phyloP scores from a whole-genome alignment of 2,329 filamentous ascomycete species.

The Aspergillus novoparasiticus region DNA sequence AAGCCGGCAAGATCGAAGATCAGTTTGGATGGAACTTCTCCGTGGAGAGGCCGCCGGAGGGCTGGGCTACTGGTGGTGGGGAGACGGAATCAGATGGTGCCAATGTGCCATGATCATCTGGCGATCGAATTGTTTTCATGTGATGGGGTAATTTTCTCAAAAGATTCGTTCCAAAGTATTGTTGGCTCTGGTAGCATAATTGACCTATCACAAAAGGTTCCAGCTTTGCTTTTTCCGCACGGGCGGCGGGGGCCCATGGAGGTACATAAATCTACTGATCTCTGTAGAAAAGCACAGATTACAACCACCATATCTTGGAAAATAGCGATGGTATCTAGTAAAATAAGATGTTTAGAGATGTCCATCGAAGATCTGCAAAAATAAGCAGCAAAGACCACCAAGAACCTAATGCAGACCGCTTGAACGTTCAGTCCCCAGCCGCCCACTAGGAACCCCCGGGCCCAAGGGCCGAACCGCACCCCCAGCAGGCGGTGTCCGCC shows the following conservation, averaged over 20 bases:
- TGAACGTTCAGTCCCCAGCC: too few relatives aligned
- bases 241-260: neutral
- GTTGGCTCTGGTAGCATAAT: neutral
- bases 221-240: neutral
- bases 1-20: slow-evolving; percentile 78
- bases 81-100: slow-evolving; percentile 24
- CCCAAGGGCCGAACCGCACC: neutral
- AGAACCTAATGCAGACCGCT: too few relatives aligned
- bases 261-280: neutral
- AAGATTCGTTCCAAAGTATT: neutral
- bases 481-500: neutral
- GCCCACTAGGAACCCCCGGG: too few relatives aligned
- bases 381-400: neutral
- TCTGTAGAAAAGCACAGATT: neutral
- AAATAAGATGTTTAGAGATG: neutral
- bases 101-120: slow-evolving; percentile 28
- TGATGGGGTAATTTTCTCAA: neutral
- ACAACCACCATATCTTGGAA: neutral
- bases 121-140: neutral
- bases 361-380: accelerated
- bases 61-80: slow-evolving; percentile 30
- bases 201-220: neutral
- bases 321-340: neutral
- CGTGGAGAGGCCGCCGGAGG: slow-evolving; percentile 38
- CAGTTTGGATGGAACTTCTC: slow-evolving; percentile 68